Evolutionary conservation across 768 basidiomycete genomes (phyloP), one percentile per base, ranked within the genome.

Genomic region (Calocera viscosa): DNA sequence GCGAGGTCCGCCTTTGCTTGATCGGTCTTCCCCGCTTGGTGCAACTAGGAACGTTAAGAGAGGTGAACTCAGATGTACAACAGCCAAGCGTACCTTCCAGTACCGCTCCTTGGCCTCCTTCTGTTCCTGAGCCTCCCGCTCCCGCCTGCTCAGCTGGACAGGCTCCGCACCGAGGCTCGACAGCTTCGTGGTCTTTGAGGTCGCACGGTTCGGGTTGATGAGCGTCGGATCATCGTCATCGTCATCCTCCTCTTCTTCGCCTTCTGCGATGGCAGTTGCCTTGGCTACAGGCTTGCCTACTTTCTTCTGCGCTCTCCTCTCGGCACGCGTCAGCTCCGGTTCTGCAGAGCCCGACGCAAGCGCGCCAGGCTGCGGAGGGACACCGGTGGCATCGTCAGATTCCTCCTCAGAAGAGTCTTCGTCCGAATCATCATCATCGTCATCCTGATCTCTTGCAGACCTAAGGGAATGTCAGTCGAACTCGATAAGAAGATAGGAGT

Each of bases 71-170:
- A 35, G 66, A 63, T 69, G 1, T 1, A 24, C 24, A 72, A 39
- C 28, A 17, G 39, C 14, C 19, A 19, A 17, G 69, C 79, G 0
- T 30, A 90, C 88, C 83, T 94, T 91, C 86, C 87, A 87, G 75
- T 95, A 95, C 28, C 83, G 80, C 30, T 92, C 91, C 73, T 90
- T 84, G 1, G 92, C 90, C 0, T 93, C 92, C 72, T 89, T 82
- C 79, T 93, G 94, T 77, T 94, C 92, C 74, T 94, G 93, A 73
- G 86, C 87, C 74, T 96, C 94, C 89, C 84, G 81, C 74, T 90
- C 89, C 65, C 83, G 79, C 67, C 90, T 80, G 34, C 84, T 77
- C 28, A 86, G 75, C 74, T 89, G 81, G 70, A 80, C 77, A 0
- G 89, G 83, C 10, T 26, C 53, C 22, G 82, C 79, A 65, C 80